Conservation (phyloP, 257 asterid genomes). For the Jasminum sambac region DNA sequence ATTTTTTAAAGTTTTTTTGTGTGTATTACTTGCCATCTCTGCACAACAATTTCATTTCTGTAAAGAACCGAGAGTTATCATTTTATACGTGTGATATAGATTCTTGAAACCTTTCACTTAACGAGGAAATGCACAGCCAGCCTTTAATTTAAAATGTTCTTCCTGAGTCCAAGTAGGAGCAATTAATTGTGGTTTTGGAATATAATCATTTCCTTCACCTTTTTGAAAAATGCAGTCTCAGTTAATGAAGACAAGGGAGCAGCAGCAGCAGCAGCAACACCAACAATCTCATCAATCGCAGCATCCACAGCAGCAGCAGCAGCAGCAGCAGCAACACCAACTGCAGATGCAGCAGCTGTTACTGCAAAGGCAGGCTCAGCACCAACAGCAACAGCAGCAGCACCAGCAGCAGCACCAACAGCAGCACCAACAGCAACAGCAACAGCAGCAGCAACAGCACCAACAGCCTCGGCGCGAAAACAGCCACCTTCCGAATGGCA, state of each 20-base stretch:
- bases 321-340: slow-evolving; percentile 62
- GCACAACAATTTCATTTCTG: slow-evolving; percentile 1
- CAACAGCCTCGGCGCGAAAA: slow-evolving; percentile 83
- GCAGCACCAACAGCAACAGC: slow-evolving; percentile 58
- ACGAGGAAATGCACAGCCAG: neutral
- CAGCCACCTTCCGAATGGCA: slow-evolving; percentile 70
- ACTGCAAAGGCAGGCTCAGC: slow-evolving; percentile 80
- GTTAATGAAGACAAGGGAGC: slow-evolving; percentile 88
- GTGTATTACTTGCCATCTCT: neutral
- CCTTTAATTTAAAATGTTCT: neutral
- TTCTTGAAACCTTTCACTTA: neutral
- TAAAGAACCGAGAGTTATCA: neutral
- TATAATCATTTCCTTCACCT: slow-evolving; percentile 14
- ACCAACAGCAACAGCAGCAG: slow-evolving; percentile 67
- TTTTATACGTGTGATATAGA: neutral
- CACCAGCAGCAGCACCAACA: slow-evolving; percentile 59
- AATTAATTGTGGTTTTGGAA: neutral
- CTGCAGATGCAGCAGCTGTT: slow-evolving; percentile 76
- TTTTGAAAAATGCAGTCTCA: slow-evolving; percentile 64
- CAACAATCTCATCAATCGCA: slow-evolving; percentile 54
- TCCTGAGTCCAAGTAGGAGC: neutral
- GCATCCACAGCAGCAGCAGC: slow-evolving; percentile 57
- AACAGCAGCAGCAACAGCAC: slow-evolving; percentile 59
- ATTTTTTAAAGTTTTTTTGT: neutral
- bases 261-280: slow-evolving; percentile 44